phyloP scores from a whole-genome alignment of 2,329 filamentous ascomycete species.

The Paecilomyces dactylethromorphus region DNA sequence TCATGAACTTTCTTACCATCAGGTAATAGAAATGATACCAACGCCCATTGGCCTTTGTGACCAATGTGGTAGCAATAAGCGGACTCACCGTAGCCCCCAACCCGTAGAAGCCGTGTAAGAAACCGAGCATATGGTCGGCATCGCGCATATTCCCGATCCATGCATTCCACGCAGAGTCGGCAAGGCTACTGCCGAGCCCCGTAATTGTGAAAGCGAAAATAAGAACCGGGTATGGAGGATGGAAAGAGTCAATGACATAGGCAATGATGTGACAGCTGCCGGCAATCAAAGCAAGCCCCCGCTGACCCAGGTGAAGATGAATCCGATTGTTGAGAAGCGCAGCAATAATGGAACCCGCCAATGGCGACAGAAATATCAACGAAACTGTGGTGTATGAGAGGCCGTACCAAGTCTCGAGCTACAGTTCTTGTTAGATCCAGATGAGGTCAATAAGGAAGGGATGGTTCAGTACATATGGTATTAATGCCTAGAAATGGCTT shows the following conservation, averaged over 20 bases:
- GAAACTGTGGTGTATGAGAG: slow-evolving; percentile 45
- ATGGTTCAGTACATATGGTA: slow-evolving; percentile 43
- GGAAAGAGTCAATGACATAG: slow-evolving; percentile 49
- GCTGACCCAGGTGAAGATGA: slow-evolving; percentile 51
- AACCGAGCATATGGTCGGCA: slow-evolving; percentile 65
- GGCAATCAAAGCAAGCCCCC: slow-evolving; percentile 62
- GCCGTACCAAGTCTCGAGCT: slow-evolving; percentile 43
- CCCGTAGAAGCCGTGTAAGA: slow-evolving; percentile 65
- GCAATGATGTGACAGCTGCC: slow-evolving; percentile 34
- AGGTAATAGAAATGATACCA: slow-evolving; percentile 75
- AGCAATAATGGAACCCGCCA: slow-evolving; percentile 41
- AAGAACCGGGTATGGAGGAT: slow-evolving; percentile 63
- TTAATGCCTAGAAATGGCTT: slow-evolving; percentile 32
- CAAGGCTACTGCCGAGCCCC: slow-evolving; percentile 65
- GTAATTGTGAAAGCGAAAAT: slow-evolving; percentile 59
- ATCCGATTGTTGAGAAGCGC: slow-evolving; percentile 39
- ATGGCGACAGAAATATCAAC: slow-evolving; percentile 44
- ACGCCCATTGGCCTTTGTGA: slow-evolving; percentile 52
- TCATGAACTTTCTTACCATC: slow-evolving; percentile 66
- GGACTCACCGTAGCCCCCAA: slow-evolving; percentile 63
- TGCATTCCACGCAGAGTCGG: slow-evolving; percentile 50
- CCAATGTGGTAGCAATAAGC: slow-evolving; percentile 64
- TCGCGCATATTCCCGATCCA: slow-evolving; percentile 66
- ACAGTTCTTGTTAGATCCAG: slow-evolving; percentile 17
- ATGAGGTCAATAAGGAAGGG: not conserved